Conservation (phyloP, 2,329 filamentous ascomycete genomes). For the Colletotrichum lindemuthianum region DNA sequence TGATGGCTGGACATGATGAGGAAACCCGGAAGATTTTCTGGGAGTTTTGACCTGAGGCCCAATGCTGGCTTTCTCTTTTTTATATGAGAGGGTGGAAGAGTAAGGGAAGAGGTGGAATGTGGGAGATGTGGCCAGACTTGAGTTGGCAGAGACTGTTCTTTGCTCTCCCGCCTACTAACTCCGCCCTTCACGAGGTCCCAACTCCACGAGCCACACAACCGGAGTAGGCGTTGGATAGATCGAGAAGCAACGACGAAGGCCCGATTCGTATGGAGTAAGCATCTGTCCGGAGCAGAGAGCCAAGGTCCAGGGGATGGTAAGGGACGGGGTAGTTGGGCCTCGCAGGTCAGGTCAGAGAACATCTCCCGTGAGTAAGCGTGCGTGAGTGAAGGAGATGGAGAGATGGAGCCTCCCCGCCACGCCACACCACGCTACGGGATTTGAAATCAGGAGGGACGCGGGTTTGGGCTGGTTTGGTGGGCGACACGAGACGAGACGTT, state of each 20-base stretch:
- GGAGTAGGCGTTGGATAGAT: conserved; percentile 13
- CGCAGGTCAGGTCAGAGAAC: conserved; percentile 30
- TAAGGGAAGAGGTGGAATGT: background rate
- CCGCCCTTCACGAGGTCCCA: background rate
- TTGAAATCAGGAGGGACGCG: background rate
- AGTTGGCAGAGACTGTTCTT: background rate
- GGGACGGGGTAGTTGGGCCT: background rate
- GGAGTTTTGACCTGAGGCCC: background rate
- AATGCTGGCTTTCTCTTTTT: conserved; percentile 13
- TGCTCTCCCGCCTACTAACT: background rate
- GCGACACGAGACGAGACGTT: conserved; percentile 15
- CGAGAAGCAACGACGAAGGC: conserved; percentile 26
- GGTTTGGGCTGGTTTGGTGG: background rate
- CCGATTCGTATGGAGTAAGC: conserved; percentile 19
- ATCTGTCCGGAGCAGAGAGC: background rate
- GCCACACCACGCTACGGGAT: background rate
- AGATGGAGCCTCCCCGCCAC: background rate
- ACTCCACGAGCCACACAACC: conserved; percentile 22
- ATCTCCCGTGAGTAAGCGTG: conserved; percentile 31
- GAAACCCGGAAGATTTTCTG: conserved; percentile 10
- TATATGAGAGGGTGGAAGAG: conserved; percentile 1
- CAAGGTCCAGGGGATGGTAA: too few species aligned
- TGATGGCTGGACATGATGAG: conserved; percentile 25
- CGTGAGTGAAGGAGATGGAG: conserved; percentile 20
- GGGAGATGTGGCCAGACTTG: background rate